phyloP scores from a whole-genome alignment of 345 rosid species.

The Ceriops decandra region DNA sequence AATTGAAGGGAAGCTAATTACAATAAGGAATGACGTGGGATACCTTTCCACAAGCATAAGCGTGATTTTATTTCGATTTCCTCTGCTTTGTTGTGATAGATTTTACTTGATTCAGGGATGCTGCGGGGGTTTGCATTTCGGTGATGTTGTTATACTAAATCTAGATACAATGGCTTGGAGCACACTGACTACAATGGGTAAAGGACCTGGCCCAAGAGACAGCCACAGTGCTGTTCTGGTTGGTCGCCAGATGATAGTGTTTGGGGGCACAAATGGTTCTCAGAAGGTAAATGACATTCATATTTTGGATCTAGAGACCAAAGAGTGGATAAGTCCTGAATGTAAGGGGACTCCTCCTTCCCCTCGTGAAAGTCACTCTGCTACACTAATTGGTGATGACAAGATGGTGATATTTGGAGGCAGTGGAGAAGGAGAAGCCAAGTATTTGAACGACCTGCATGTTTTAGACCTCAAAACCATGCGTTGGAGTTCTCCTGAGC shows the following conservation, averaged over 20 bases:
- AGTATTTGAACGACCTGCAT: constrained; percentile 66
- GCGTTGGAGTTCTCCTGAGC: constrained; percentile 58
- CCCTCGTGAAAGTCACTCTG: constrained; percentile 75
- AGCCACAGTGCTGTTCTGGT: constrained; percentile 70
- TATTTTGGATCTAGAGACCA: constrained; percentile 47
- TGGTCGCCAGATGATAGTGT: constrained; percentile 55
- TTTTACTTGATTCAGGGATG: constrained; percentile 47
- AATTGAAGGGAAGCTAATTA: not conserved
- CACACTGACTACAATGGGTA: constrained; percentile 47
- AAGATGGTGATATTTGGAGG: constrained; percentile 66
- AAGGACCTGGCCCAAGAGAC: constrained; percentile 73
- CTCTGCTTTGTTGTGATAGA: too few relatives aligned
- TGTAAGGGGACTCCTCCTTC: constrained; percentile 48
- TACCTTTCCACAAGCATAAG: not conserved
- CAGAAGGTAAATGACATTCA: constrained; percentile 71
- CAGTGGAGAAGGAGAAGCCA: constrained; percentile 76
- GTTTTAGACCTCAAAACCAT: constrained; percentile 55
- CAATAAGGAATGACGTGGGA: not conserved
- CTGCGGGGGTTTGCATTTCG: constrained; percentile 66
- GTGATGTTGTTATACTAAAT: constrained; percentile 57
- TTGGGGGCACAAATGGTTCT: constrained; percentile 72
- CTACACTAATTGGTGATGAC: constrained; percentile 46
- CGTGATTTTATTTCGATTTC: too few relatives aligned
- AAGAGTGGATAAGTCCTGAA: constrained; percentile 52
- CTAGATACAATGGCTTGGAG: constrained; percentile 53